A percentile compares a stretch with the other conserved stretches of the same genome.
Evolutionary conservation across 169 alveolate species (phyloP).

Genomic region (Condylostoma magnum): DNA sequence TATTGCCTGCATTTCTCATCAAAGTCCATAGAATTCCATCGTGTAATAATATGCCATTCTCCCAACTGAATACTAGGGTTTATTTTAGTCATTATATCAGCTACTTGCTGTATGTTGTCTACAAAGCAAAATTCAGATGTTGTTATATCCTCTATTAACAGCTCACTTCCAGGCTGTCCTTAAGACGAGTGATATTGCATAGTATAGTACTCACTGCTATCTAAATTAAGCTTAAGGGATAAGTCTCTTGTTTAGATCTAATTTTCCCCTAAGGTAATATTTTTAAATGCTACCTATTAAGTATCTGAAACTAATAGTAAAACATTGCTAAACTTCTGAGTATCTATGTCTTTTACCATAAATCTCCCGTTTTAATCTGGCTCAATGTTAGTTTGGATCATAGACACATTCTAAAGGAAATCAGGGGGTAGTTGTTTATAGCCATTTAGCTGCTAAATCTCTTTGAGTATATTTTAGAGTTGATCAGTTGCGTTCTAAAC

Average conservation of each 20-base stretch:
- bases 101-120: constrained; percentile 24
- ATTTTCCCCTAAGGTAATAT: not conserved
- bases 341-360: not conserved
- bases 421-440: not conserved
- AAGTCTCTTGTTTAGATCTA: not conserved
- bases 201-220: not conserved
- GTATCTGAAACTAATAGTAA: not conserved
- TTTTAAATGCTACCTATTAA: not conserved
- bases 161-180: no score
- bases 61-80: not conserved
- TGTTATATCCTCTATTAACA: constrained; percentile 31
- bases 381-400: not conserved
- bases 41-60: constrained; percentile 3
- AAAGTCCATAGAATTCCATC: constrained; percentile 28
- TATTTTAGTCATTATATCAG: not conserved
- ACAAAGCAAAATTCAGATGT: constrained; percentile 17
- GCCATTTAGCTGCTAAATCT: no score
- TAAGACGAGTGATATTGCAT: not conserved
- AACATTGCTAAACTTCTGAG: not conserved
- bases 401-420: not conserved
- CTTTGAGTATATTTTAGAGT: no score
- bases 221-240: not conserved
- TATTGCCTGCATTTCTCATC: constrained; percentile 39
- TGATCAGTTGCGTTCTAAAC: no score
- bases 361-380: constrained; percentile 1